Evolutionary conservation across 2,329 filamentous ascomycete genomes (phyloP), one percentile per base, ranked within the genome.

Genomic region (Cercospora nicotianae): DNA sequence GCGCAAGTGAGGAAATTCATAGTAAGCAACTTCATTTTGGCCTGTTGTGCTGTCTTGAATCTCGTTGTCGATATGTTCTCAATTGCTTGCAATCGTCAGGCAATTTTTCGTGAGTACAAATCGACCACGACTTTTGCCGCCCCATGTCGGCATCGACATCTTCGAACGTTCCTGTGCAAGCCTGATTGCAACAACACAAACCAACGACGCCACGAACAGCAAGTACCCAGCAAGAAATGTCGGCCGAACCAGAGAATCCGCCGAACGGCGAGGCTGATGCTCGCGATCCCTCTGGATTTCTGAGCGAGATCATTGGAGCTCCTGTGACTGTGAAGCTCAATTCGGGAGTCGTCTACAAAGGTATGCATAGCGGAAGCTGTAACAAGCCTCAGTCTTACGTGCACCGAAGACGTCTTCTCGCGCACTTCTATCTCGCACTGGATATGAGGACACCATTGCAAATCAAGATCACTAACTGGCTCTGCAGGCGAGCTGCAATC

Each of bases 301-400:
- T 99, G 68, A 89, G 91, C 80, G 93, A 97, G 78, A 97, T 99
- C 78, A 96, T 97, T 77, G 94, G 94, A 69, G 92, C 93, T 72
- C 89, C 93, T 42, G 95, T 99, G 73, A 96, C 93, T 1, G 94
- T 99, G 73, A 98, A 98, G 83, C 87, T 99, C 74, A 99, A 99
- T 83, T 97, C 94, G n/a, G 95, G 95, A 64, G 93, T 97, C 69
- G 90, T 98, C 70, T 99, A 97, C 86, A 97, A 95, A 87, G 95
- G 94, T 94, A 76, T 45, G 73, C 61, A 18, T 1, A 1, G 16
- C 36, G 16, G 36, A 42, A 42, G 30, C 20, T 16, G 30, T 30
- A 13, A 59, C 57, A 33, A 23, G 36, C 36, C 36, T 42, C 36
- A 42, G 16, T n/a, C 7, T 42, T 9, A 42, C 16, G 36, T 9